phyloP scores from a whole-genome alignment of 805 yeast species.

The Lachancea kluyveri region DNA sequence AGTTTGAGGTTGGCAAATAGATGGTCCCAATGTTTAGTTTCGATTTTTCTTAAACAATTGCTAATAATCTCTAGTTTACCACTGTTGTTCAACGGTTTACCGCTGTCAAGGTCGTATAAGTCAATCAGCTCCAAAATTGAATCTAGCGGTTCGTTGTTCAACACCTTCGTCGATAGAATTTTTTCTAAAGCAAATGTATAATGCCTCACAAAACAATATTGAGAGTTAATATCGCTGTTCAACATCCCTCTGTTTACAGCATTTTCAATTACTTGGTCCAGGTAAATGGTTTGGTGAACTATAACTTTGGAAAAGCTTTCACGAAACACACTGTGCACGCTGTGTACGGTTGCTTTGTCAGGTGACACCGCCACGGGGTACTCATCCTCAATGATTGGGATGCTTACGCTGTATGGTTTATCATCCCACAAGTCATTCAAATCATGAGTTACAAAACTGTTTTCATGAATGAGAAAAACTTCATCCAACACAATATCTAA shows the following conservation, averaged over 20 bases:
- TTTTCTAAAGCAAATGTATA: conserved; percentile 31
- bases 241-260: conserved; percentile 11
- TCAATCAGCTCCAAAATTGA: conserved; percentile 21
- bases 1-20: conserved; percentile 21
- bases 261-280: conserved; percentile 24
- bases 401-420: conserved; percentile 10
- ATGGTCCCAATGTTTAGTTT: conserved; percentile 27
- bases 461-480: conserved; percentile 18
- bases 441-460: conserved; percentile 12
- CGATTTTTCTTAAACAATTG: conserved; percentile 31
- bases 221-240: conserved; percentile 16
- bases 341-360: conserved; percentile 25
- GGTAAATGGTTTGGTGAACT: conserved; percentile 23
- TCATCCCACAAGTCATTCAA: conserved; percentile 23
- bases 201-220: conserved; percentile 21
- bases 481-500: conserved; percentile 22
- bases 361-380: conserved; percentile 26
- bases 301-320: conserved; percentile 15
- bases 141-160: conserved; percentile 19
- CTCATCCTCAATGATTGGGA: conserved; percentile 22
- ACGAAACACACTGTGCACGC: conserved; percentile 21
- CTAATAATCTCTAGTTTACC: conserved; percentile 26
- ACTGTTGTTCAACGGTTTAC: conserved; percentile 13
- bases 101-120: conserved; percentile 5
- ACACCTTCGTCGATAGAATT: conserved; percentile 23